Base-by-base conservation (phyloP, 306 rosid species). In the Trifolium subterraneum region DNA sequence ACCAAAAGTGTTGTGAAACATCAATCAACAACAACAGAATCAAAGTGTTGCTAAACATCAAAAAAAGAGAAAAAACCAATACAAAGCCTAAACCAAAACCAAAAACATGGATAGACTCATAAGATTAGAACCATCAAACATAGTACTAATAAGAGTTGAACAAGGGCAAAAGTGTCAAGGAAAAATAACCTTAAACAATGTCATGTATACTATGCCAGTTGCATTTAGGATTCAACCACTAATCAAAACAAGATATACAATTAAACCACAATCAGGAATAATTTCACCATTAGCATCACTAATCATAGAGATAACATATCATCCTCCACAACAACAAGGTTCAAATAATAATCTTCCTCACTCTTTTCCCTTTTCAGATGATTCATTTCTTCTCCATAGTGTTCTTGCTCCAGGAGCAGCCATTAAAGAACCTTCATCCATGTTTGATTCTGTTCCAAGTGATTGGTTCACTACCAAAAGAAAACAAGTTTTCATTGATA, bases 121-220 rank as follows among this genome's bases (percentile, higher is more conserved):
- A 68, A 86, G 78, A 82, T 63, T 93, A 77, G 98, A 93, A 13
- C 97, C 98, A 39, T 93, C 97, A 59, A 90, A 79, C 86, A 22
- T 81, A 2, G 84, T 88, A 27, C 64, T 88, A 0, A 85, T 93
- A 11, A 80, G 86, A 1, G 80, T 93, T 13, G 98, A 93, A 64
- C 69, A 78, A 0, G 84, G 87, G 0, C 87, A 83, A 23, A 93
- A 82, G 79, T 90, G 93, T 22, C 69, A 64, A 6, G 97, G 97
- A 41, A 68, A 38, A 7, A 77, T 90, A 3, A 87, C 89, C 33
- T 58, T 93, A 27, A 81, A 88, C 58, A 93, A 93, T 41, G 98
- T 93, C 31, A 93, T 93, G 98, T 84, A 90, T 83, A 93, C 98
- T 12, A 90, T 93, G 98, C 97, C 98, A 0, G 96, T 93, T 36